These are phyloP conservation scores for Senecio squalidus DNA, from an alignment of 140 eudicot genomes.

Conservation along the genomic window DNA sequence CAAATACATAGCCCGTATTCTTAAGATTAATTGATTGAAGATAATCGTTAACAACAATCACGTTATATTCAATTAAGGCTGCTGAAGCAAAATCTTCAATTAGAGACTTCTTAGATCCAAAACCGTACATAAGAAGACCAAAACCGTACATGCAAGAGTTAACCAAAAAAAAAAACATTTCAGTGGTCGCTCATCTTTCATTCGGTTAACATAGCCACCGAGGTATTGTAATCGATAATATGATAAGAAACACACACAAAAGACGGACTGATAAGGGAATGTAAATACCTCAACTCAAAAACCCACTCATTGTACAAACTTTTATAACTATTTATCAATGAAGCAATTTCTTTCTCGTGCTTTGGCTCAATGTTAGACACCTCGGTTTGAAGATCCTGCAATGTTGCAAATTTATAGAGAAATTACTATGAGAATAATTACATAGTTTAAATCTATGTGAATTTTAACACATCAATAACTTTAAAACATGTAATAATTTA, in stretches of 20 bases:
- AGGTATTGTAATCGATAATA: neutral
- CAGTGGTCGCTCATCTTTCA: conserved; percentile 8
- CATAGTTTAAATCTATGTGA: too few species aligned
- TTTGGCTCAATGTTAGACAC: conserved; percentile 62
- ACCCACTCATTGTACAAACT: conserved; percentile 64
- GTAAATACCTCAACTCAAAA: conserved; percentile 54
- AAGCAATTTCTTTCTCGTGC: conserved; percentile 66
- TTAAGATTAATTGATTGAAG: conserved; percentile 74
- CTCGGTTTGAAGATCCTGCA: conserved; percentile 77
- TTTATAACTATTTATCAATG: conserved; percentile 57
- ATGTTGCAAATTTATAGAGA: neutral
- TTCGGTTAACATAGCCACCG: neutral
- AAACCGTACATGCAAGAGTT: conserved; percentile 58
- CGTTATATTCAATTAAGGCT: conserved; percentile 61
- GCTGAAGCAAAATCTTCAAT: conserved; percentile 88
- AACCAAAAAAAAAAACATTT: neutral
- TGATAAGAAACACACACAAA: neutral
- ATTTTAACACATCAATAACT: too few species aligned
- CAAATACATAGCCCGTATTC: conserved; percentile 42
- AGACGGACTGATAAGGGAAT: too few species aligned
- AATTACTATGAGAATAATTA: too few species aligned
- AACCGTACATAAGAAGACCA: conserved; percentile 89
- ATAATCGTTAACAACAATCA: conserved; percentile 79
- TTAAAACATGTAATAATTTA: too few species aligned
- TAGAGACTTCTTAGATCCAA: conserved; percentile 86